Evolutionary conservation across 2,329 filamentous ascomycete species (phyloP).

Genomic region (Cordyceps farinosa): DNA sequence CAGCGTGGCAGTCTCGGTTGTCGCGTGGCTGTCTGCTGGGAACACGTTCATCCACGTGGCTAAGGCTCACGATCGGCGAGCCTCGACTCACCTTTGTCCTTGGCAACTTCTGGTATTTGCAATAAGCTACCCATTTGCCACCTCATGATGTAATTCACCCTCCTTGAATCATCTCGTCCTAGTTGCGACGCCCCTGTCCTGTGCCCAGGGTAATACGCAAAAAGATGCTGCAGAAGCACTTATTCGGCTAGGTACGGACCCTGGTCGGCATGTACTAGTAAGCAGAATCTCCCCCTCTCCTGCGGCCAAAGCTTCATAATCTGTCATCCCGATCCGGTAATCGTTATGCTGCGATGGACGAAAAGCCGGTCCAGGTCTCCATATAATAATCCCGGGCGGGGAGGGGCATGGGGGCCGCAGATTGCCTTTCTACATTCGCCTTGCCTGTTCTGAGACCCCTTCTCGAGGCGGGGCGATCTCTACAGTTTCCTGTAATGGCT

Average conservation of each 20-base stretch:
- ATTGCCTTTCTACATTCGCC: background rate
- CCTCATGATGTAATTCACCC: background rate
- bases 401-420: background rate
- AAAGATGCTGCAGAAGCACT: background rate
- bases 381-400: constrained; percentile 2
- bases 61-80: background rate
- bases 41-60: background rate
- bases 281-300: background rate
- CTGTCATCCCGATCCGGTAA: constrained; percentile 10
- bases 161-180: background rate
- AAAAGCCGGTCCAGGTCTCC: constrained; percentile 5
- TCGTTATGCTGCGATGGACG: background rate
- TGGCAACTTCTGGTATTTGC: background rate
- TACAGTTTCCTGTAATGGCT: background rate
- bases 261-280: background rate
- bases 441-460: background rate
- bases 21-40: background rate
- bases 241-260: background rate
- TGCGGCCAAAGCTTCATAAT: background rate
- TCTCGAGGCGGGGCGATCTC: constrained; percentile 4
- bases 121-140: background rate
- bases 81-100: background rate
- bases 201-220: background rate
- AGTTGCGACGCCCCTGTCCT: background rate
- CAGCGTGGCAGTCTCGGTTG: background rate